Percentiles rank a stretch among this genome's conserved stretches.
Evolutionary conservation across 768 basidiomycete species (phyloP).

Genomic region (Amyloporia xantha): DNA sequence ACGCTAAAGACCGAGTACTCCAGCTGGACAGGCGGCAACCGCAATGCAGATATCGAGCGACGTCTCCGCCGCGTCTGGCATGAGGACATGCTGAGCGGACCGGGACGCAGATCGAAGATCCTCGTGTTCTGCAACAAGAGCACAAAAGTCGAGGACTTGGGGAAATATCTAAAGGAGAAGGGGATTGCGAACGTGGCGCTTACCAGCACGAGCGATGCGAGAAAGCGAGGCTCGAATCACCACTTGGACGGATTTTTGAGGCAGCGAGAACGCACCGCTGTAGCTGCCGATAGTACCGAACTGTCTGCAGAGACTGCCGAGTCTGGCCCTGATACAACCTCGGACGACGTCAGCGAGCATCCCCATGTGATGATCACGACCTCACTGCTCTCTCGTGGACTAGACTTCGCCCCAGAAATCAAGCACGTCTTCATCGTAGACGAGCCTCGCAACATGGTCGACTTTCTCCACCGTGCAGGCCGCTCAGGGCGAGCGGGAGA

Average conservation of each 20-base stretch:
- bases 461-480: slow-evolving; percentile 90
- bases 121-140: slow-evolving; percentile 82
- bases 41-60: slow-evolving; percentile 71
- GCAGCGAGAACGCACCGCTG: slow-evolving; percentile 1
- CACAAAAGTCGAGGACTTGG: slow-evolving; percentile 58
- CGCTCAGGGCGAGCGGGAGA: slow-evolving; percentile 71
- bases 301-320: slow-evolving; percentile 1
- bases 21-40: slow-evolving; percentile 73
- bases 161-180: slow-evolving; percentile 48
- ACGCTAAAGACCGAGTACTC: slow-evolving; percentile 68
- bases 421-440: slow-evolving; percentile 84
- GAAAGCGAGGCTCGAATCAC: slow-evolving; percentile 64
- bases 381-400: slow-evolving; percentile 82
- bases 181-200: slow-evolving; percentile 60
- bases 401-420: slow-evolving; percentile 80
- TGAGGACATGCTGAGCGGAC: slow-evolving; percentile 35
- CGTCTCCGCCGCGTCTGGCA: slow-evolving; percentile 72
- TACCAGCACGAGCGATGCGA: slow-evolving; percentile 52
- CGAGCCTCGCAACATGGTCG: slow-evolving; percentile 82
- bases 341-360: slow-evolving; percentile 23
- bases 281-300: background rate
- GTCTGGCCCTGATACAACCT: slow-evolving; percentile 13
- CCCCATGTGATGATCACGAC: slow-evolving; percentile 82
- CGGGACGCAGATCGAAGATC: slow-evolving; percentile 44
- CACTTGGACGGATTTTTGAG: slow-evolving; percentile 72